phyloP scores from a whole-genome alignment of 2,329 filamentous ascomycete genomes.

The Peltaster fructicola region DNA sequence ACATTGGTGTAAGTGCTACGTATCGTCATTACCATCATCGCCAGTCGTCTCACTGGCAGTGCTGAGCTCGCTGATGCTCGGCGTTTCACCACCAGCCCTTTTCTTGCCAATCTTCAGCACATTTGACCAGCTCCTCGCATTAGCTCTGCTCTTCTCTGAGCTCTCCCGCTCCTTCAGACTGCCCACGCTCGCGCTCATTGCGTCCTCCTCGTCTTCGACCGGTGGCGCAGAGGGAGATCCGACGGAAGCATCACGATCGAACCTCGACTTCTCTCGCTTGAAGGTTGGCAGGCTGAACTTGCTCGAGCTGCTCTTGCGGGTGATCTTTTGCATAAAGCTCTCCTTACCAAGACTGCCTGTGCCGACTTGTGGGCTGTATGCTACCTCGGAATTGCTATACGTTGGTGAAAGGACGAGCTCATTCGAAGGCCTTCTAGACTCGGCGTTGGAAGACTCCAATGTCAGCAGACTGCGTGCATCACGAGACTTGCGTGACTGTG shows the following conservation, averaged over 20 bases:
- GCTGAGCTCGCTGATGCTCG: slow-evolving; percentile 28
- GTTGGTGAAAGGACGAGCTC: slow-evolving; percentile 16
- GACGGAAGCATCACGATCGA: slow-evolving; percentile 9
- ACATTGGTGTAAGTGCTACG: no score
- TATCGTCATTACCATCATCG: slow-evolving; percentile 2
- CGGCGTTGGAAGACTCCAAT: slow-evolving; percentile 14
- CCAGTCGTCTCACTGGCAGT: slow-evolving; percentile 22
- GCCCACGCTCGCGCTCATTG: slow-evolving; percentile 13
- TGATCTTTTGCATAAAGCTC: slow-evolving; percentile 32
- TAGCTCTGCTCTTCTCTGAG: slow-evolving; percentile 20
- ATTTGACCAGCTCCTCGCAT: slow-evolving; percentile 24
- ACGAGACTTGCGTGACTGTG: slow-evolving; percentile 23
- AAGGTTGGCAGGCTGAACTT: slow-evolving; percentile 25
- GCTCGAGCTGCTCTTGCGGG: slow-evolving; percentile 26
- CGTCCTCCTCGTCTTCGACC: slow-evolving; percentile 22
- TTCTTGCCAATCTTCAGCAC: slow-evolving; percentile 24
- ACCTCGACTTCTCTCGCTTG: slow-evolving; percentile 20
- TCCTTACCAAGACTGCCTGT: slow-evolving; percentile 22
- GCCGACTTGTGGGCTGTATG: slow-evolving; percentile 15
- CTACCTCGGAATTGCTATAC: slow-evolving; percentile 24
- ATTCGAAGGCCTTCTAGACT: slow-evolving; percentile 12
- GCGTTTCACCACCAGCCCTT: slow-evolving; percentile 22
- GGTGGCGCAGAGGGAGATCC: slow-evolving; percentile 13
- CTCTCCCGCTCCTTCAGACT: slow-evolving; percentile 15
- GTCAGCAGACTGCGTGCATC: slow-evolving; percentile 25